A percentile compares a stretch with the other conserved stretches of the same genome.
These are phyloP conservation scores for Cladobotryum mycophilum DNA, from an alignment of 2,329 filamentous ascomycete species.

Conservation along the genomic window DNA sequence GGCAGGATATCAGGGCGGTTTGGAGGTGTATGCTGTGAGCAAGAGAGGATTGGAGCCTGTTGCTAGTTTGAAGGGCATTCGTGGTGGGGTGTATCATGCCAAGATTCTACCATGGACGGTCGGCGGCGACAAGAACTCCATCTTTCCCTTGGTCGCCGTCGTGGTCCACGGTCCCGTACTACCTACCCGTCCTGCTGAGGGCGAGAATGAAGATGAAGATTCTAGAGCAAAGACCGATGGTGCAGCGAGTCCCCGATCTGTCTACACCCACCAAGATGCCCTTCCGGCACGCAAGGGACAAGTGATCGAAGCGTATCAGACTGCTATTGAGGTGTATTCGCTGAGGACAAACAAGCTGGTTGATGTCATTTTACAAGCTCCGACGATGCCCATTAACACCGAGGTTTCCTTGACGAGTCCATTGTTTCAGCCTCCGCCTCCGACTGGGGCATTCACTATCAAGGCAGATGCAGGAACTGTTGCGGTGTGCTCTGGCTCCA, in stretches of 20 bases:
- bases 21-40: conserved; percentile 69
- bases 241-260: conserved; percentile 35
- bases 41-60: conserved; percentile 65
- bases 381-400: conserved; percentile 53
- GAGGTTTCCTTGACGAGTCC: conserved; percentile 51
- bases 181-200: conserved; percentile 33
- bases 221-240: conserved; percentile 37
- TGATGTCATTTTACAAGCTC: conserved; percentile 65
- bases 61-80: conserved; percentile 66
- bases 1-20: conserved; percentile 71
- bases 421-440: conserved; percentile 60
- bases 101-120: conserved; percentile 71
- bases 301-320: conserved; percentile 65
- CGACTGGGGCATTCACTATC: conserved; percentile 67
- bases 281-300: conserved; percentile 28
- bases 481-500: conserved; percentile 70
- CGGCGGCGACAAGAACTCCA: conserved; percentile 44
- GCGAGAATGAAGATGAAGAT: conserved; percentile 30
- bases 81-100: conserved; percentile 73
- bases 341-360: conserved; percentile 67
- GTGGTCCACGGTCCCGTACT: conserved; percentile 72
- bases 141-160: conserved; percentile 70
- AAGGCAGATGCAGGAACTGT: conserved; percentile 67
- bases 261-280: conserved; percentile 32
- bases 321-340: conserved; percentile 83